Evolutionary conservation across 768 basidiomycete genomes (phyloP), one percentile per base, ranked within the genome.

Genomic region (Neoboletus magnificus): DNA sequence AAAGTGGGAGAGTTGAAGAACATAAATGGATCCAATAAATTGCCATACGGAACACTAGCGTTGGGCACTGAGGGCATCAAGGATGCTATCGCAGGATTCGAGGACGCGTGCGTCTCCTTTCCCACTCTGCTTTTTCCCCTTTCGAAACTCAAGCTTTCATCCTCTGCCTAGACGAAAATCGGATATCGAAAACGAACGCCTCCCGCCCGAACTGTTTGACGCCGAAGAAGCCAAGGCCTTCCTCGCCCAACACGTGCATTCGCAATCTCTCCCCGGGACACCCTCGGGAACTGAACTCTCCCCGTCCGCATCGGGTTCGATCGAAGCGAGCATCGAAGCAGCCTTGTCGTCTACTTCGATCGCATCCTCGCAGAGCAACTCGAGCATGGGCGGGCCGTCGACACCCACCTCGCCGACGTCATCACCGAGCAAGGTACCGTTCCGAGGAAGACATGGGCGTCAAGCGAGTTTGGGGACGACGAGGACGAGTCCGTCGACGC

Each of bases 161-260:
- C 33, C 30, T 54, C 39, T 61, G 15, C n/a, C 1, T 15, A 95
- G 93, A 40, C 93, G 94, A 57, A 95, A 94, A 76, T 93, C 91
- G 42, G 97, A 98, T 77, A 98, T 98, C 62, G 96, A 98, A 74
- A 98, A 98, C 74, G 97, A 99, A 73, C 88, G 94, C 33, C 78
- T 98, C n/a, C 97, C 96, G 3, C 96, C 96, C 2, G 93, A 98
- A 16, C 79, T 99, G 18, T 89, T 93, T 69, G 95, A 98, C 66
- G 87, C 85, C 7, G 70, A 71, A 55, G 85, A 89, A 72, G 87
- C 85, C 53, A 84, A 81, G 60, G 83, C 86, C 8, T 81, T 85
- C 59, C 65, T 89, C 53, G 59, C 66, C 47, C 69, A 68, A 55
- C 66, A 70, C 27, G 60, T 54, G 0, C 69, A 71, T 13, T 69